Evolutionary conservation across 805 yeast genomes (phyloP), one percentile per base, ranked within the genome.

Genomic region (Grigorovia yakushimaensis): DNA sequence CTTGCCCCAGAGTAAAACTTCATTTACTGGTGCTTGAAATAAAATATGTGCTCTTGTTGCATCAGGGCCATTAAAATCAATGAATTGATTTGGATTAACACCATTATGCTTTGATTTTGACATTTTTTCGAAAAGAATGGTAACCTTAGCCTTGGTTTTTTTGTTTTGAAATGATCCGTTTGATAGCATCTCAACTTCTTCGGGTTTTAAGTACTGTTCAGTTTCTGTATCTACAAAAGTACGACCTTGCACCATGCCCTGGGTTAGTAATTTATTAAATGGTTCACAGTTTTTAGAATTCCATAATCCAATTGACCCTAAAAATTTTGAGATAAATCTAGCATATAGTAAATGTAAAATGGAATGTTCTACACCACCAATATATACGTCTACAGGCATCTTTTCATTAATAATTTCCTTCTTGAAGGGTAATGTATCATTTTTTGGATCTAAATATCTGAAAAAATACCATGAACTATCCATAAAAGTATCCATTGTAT

Each of bases 401-500:
- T 71, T 56, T 24, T 67, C 59, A 9, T 76, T 63, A 0, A 82
- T 86, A 20, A 61, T 64, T 10, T 72, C 72, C 49, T 62, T 65
- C 24, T 58, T 67, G 57, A 91, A 88, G 1, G 87, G 84, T 39
- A 60, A 53, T 0, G 55, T 43, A 0, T 57, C 51, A 62, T 93
- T 91, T 30, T 78, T 67, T 0, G 95, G 71, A 61, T 93, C 98
- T 2, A 82, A 66, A 57, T 78, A 89, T 49, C 98, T 75, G 69
- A 93, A 82, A 64, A 77, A 86, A 65, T 93, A 93, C 98, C 98
- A 93, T 3, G 97, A 88, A 17, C 95, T 85, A 66, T 93, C 98
- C 79, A 93, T 91, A 60, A 93, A 93, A 0, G 98, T 93, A 61
- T 93, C 98, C 98, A 93, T 91, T 0, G 98, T 93, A 59, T 93